Evolutionary conservation across 1,284 basidiomycete species (phyloP), one percentile per base, ranked within the genome.

Genomic region (Ustilago cynodontis): DNA sequence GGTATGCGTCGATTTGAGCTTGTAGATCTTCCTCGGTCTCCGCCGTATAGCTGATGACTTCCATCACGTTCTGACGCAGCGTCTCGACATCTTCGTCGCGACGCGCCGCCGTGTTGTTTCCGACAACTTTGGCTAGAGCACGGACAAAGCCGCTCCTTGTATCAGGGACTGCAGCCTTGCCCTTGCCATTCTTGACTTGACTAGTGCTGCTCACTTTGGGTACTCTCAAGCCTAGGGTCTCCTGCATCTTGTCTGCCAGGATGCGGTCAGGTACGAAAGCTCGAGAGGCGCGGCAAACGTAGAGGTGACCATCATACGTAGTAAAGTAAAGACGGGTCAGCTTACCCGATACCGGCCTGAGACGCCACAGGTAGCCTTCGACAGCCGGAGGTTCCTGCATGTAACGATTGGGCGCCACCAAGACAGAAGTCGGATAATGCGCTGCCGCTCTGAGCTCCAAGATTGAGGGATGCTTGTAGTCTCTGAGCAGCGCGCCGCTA

Each of bases 281-380:
- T 33, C 88, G 87, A 1, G 88, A 74, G 13, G 89, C 87, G 20
- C 86, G 79, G 53, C 92, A 80, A 13, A 90, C 87, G 86, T 93
- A 94, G 22, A 94, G 86, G 80, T 90, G 90, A 3, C 92, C 91
- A 62, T 92, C 90, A 80, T 94, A 92, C 8, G 90, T 90, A 31
- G 89, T 87, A 20, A 95, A 87, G 86, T 94, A 95, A 8, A 92
- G 82, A 9, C 88, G 87, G 56, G 91, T 90, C 67, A 89, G 90
- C 31, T 87, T 85, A 71, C 91, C 90, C 35, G 90, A 88, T 62
- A 90, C 90, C 0, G 90, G 88, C 69, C 89, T 90, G 81, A 94
- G 89, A 58, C 92, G 91, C 78, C 84, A 83, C 37, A 94, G 86
- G 85, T 92, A 94, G 1, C 93, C 93, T 86, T 95, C 93, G 51